Conservation (phyloP, 2,329 filamentous ascomycete genomes). For the Fusarium aywerte region DNA sequence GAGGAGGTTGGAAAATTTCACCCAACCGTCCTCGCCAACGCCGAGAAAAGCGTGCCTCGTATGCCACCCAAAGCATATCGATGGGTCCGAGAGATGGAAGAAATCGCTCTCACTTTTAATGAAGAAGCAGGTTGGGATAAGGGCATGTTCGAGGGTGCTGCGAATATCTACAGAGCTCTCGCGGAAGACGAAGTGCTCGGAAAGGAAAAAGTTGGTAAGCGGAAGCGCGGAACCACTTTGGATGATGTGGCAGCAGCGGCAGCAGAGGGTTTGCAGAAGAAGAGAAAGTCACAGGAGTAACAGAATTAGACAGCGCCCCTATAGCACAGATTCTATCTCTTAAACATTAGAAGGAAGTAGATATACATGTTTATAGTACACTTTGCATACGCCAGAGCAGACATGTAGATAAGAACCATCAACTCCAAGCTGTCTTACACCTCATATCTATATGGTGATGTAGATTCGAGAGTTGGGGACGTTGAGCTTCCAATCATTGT, state of each 20-base stretch:
- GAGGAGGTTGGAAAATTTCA: conserved; percentile 63
- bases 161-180: conserved; percentile 69
- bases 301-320: not conserved
- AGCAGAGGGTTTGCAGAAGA: conserved; percentile 59
- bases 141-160: conserved; percentile 68
- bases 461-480: conserved; percentile 51
- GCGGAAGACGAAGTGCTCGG: conserved; percentile 71
- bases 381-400: not conserved
- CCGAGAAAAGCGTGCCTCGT: conserved; percentile 62
- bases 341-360: conserved; percentile 10
- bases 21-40: conserved; percentile 59
- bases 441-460: conserved; percentile 11
- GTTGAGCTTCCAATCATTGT: conserved; percentile 50
- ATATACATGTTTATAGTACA: conserved; percentile 26
- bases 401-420: not conserved
- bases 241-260: conserved; percentile 66
- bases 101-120: conserved; percentile 74
- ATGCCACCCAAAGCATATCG: conserved; percentile 82
- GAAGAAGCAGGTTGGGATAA: conserved; percentile 71
- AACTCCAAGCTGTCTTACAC: not conserved
- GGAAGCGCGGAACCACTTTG: conserved; percentile 65
- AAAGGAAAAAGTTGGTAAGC: conserved; percentile 65
- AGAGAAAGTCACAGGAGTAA: conserved; percentile 50
- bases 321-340: not conserved
- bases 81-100: conserved; percentile 81